Percentiles rank a stretch among this genome's conserved stretches.
Conservation (phyloP, 1,284 basidiomycete species). For the Athelia sp. region DNA sequence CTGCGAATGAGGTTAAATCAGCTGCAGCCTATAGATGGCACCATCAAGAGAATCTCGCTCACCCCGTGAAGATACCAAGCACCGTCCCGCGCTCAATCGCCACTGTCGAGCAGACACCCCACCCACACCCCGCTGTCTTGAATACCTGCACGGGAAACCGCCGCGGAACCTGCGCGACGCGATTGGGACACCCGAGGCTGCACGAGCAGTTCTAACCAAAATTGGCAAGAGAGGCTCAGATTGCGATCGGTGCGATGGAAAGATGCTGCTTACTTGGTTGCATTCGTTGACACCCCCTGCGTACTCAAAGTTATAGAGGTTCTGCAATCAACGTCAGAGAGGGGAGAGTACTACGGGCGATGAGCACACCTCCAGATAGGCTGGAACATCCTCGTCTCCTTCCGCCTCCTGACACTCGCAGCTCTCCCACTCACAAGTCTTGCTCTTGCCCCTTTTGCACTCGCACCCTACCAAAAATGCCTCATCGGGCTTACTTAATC, state of each 20-base stretch:
- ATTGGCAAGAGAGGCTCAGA: neutral
- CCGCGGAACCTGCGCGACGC: constrained; percentile 8
- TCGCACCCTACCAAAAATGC: neutral
- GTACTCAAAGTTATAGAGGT: neutral
- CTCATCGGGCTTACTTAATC: too few species aligned
- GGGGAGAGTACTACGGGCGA: neutral
- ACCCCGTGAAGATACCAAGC: constrained; percentile 8
- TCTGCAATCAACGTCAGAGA: neutral
- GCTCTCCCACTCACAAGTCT: neutral
- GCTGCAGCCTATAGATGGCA: neutral
- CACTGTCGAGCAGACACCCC: constrained; percentile 7
- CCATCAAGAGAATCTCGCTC: neutral
- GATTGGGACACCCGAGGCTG: constrained; percentile 2
- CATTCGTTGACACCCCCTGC: neutral
- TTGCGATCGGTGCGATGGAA: neutral
- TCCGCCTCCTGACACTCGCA: neutral
- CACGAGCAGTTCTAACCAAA: neutral
- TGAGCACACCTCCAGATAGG: neutral
- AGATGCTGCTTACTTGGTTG: neutral
- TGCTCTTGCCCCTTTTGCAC: neutral
- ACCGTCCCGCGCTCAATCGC: constrained; percentile 5
- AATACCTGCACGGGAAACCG: constrained; percentile 8
- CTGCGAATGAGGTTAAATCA: neutral
- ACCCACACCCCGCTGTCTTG: constrained; percentile 8
- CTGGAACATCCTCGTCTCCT: neutral